Base-by-base conservation (phyloP, 2,329 filamentous ascomycete species). In the Diaporthe sp. region DNA sequence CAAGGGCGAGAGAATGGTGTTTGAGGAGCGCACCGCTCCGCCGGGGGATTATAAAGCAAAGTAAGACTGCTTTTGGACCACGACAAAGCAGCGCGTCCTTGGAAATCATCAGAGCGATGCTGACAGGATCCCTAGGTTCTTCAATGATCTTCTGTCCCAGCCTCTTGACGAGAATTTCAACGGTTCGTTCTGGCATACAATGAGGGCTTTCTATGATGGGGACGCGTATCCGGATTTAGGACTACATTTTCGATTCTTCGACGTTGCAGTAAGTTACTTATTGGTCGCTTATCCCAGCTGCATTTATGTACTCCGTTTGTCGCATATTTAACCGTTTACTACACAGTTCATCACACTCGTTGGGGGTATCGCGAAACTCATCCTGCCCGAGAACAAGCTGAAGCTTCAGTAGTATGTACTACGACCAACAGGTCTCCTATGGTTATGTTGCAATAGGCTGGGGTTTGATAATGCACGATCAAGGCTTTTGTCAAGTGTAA, bases 121-220 rank as follows among this genome's bases (percentile, higher is more conserved):
- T 57, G 53, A 57, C 28, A 34, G 34, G 28, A 57, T 57, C 17
- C 28, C 34, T 17, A 73, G 71, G 17, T 73, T 73, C 49, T 73
- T 73, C 71, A 67, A 67, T 39, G 59, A 73, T 13, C 9, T 67
- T 17, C n/a, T 58, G 9, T 37, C 34, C 9, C 53, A 57, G 28
- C 53, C 53, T 34, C 53, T 57, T 22, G 53, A 57, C 28, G 34
- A 46, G 34, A 61, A 61, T 3, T 73, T 49, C 44, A 59, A 59
- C 17, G 6, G 58, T 4, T 12, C 58, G 15, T 73, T 73, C 49
- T 46, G 34, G 49, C 37, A 73, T 13, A 15, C 59, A 31, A 73
- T 73, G 59, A 51, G 71, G 59, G 46, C 49, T 12, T 73, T 73
- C 28, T 57, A 65, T 44, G 71, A 73, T 46, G 59, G 59, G n/a